phyloP scores from a whole-genome alignment of 2,329 filamentous ascomycete species.

The Pyricularia sp. region DNA sequence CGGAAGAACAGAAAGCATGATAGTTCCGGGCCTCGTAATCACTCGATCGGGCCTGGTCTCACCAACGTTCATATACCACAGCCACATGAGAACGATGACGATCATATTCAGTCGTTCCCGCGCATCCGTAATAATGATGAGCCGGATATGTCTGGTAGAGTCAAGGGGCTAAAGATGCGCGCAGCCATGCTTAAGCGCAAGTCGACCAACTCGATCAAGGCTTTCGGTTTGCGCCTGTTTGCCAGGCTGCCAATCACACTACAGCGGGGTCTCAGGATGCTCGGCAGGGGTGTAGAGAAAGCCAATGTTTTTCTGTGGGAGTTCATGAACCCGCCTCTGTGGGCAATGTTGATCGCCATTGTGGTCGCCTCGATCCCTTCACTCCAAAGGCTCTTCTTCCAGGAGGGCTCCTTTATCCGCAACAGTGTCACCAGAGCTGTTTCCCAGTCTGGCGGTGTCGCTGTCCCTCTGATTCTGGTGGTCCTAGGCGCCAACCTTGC shows the following conservation, averaged over 20 bases:
- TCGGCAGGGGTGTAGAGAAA: slow-evolving; percentile 24
- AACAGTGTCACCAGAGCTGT: slow-evolving; percentile 89
- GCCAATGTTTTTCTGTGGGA: slow-evolving; percentile 61
- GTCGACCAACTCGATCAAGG: slow-evolving; percentile 5
- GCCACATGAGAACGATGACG: slow-evolving; percentile 19
- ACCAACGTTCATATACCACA: slow-evolving; percentile 19
- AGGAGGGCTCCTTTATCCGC: slow-evolving; percentile 75
- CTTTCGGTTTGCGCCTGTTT: slow-evolving; percentile 16
- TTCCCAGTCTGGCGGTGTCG: slow-evolving; percentile 73
- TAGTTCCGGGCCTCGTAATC: slow-evolving; percentile 4
- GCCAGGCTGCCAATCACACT: slow-evolving; percentile 27
- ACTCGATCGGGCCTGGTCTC: slow-evolving; percentile 9
- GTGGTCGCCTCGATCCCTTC: slow-evolving; percentile 76
- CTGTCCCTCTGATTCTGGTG: slow-evolving; percentile 87
- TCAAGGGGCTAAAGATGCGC: slow-evolving; percentile 27
- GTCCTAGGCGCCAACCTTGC: slow-evolving; percentile 91
- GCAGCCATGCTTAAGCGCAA: slow-evolving; percentile 19
- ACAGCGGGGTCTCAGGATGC: slow-evolving; percentile 20
- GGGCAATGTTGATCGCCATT: slow-evolving; percentile 90
- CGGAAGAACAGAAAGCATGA: background rate
- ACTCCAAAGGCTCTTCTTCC: slow-evolving; percentile 78
- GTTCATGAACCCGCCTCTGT: slow-evolving; percentile 97
- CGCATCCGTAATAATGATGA: slow-evolving; percentile 7
- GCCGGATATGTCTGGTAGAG: slow-evolving; percentile 39
- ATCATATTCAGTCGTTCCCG: background rate